Conservation (phyloP, 2,329 filamentous ascomycete genomes). For the Laburnicola sp. region DNA sequence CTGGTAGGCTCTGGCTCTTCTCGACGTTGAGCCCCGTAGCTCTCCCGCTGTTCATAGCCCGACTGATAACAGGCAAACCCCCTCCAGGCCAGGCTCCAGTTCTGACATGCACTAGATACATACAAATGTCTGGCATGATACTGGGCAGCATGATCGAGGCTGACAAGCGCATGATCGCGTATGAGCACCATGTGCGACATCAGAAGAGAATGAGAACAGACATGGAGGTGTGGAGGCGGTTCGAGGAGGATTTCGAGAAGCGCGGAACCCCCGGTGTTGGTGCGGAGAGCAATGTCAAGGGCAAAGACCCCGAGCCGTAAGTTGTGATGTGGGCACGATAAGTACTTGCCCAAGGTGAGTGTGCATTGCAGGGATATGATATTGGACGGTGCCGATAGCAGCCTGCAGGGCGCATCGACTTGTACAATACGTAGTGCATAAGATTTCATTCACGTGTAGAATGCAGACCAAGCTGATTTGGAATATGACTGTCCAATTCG, state of each 20-base stretch:
- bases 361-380: too few relatives aligned
- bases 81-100: too few relatives aligned
- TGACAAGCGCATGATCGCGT: conserved; percentile 67
- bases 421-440: neutral
- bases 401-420: too few relatives aligned
- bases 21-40: too few relatives aligned
- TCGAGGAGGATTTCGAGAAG: conserved; percentile 63
- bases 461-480: too few relatives aligned
- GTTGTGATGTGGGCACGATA: too few relatives aligned
- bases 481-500: neutral
- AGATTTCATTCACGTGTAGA: neutral
- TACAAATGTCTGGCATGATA: conserved; percentile 87
- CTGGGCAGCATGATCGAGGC: conserved; percentile 76
- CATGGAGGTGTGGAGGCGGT: conserved; percentile 68
- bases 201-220: conserved; percentile 66
- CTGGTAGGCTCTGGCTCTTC: too few relatives aligned
- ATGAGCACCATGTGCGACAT: conserved; percentile 67
- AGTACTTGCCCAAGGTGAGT: too few relatives aligned
- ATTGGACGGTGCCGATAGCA: too few relatives aligned
- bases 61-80: too few relatives aligned
- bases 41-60: too few relatives aligned
- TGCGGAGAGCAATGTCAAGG: conserved; percentile 36
- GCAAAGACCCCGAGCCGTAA: conserved; percentile 16
- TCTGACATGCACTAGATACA: conserved; percentile 59
- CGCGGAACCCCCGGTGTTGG: conserved; percentile 43